A percentile compares a stretch with the other conserved stretches of the same genome.
These are phyloP conservation scores for Colletotrichum noveboracense DNA, from an alignment of 2,329 filamentous ascomycete species.

Conservation along the genomic window DNA sequence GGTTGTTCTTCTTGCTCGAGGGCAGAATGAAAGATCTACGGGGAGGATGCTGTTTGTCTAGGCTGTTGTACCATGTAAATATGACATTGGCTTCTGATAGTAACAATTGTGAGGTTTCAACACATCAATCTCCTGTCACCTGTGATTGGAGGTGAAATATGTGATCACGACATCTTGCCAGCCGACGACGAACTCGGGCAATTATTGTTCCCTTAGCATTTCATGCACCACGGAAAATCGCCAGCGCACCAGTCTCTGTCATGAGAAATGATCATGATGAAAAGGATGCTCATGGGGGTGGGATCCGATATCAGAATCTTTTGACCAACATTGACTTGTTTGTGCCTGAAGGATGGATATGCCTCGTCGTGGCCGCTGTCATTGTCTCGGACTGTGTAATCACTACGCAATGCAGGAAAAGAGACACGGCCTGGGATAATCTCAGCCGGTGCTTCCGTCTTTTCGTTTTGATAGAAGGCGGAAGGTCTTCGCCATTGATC, in stretches of 20 bases:
- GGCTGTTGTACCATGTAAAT: neutral
- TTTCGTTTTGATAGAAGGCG: neutral
- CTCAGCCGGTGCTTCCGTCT: neutral
- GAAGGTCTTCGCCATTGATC: neutral
- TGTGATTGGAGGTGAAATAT: neutral
- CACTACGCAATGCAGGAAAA: fast-evolving
- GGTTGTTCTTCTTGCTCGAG: neutral
- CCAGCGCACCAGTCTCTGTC: neutral
- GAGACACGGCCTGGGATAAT: fast-evolving
- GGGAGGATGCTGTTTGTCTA: neutral
- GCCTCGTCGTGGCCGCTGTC: neutral
- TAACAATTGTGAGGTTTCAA: neutral
- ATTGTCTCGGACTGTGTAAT: neutral
- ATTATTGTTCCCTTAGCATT: neutral
- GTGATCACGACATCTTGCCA: neutral
- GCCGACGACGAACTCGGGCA: neutral
- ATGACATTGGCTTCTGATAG: fast-evolving
- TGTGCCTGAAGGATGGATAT: neutral
- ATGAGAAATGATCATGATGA: neutral
- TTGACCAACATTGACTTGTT: neutral
- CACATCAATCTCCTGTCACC: neutral
- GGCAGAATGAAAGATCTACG: neutral
- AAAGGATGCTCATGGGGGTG: neutral
- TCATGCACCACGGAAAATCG: neutral
- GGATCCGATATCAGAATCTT: neutral